Conservation (phyloP, 805 yeast genomes). For the Kodamaea laetipori region DNA sequence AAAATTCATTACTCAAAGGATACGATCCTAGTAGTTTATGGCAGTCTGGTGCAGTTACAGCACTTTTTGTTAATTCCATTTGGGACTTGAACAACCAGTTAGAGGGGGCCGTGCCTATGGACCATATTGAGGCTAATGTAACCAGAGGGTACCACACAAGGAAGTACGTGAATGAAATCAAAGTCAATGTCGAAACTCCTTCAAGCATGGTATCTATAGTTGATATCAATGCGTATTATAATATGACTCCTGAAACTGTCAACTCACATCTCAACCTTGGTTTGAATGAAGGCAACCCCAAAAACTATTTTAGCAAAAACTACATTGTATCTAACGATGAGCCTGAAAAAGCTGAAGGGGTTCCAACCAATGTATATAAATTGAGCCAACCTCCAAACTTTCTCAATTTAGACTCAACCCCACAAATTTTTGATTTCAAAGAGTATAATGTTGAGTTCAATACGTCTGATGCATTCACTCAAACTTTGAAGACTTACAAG, state of each 20-base stretch:
- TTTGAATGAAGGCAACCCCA: conserved; percentile 5
- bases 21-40: conserved; percentile 37
- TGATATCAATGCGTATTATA: conserved; percentile 20
- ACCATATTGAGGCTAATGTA: conserved; percentile 43
- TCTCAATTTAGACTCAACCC: conserved; percentile 7
- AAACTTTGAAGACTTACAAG: conserved; percentile 31
- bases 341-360: conserved; percentile 1
- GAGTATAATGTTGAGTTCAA: conserved; percentile 24
- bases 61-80: conserved; percentile 39
- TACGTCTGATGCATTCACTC: conserved; percentile 25
- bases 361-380: conserved; percentile 5
- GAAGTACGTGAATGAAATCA: conserved; percentile 48
- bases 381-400: conserved; percentile 6
- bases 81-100: conserved; percentile 50
- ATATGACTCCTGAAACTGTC: conserved; percentile 5
- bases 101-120: conserved; percentile 38
- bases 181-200: conserved; percentile 16
- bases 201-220: conserved; percentile 18
- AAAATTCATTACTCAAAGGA: conserved; percentile 5
- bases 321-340: conserved; percentile 6
- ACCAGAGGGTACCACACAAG: conserved; percentile 46
- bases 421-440: conserved; percentile 10
- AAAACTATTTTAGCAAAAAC: conserved; percentile 15
- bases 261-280: conserved; percentile 1
- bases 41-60: conserved; percentile 37